Evolutionary conservation across 1,284 basidiomycete species (phyloP), one percentile per base, ranked within the genome.

Genomic region (Boletellus sp.): DNA sequence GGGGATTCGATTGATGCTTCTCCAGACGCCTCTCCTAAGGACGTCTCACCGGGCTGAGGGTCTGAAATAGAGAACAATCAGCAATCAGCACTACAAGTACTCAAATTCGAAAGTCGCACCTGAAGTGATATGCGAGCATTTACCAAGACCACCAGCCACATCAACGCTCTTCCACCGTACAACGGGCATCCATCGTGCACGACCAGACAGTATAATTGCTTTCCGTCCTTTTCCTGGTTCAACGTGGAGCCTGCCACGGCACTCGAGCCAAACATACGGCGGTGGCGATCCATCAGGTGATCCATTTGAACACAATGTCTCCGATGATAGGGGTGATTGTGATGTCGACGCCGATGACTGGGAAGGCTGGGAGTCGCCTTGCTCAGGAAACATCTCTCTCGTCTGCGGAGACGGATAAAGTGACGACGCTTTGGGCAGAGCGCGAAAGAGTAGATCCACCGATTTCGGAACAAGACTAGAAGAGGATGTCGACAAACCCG

Each of bases 161-260:
- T 71, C 67, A 35, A 90, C 65, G 35, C 70, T 69, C 7, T 73
- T 74, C 90, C 89, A 93, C 2, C 69, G 70, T 42, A 93, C 68
- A 11, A 64, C 69, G 15, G 83, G 81, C 74, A 93, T 84, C 57
- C 79, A 77, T 44, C 86, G 74, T 26, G 83, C 79, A 8, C 93
- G 76, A 1, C 87, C 93, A 52, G 82, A 84, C 19, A 95, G 76
- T 40, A 96, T 83, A 60, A 96, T 91, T 3, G 91, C 89, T 66
- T 96, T 95, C 40, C 91, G 75, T 0, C 91, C 91, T 65, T 94
- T 95, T 2, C 92, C 91, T 0, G 91, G 86, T 71, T 95, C 92
- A 51, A 90, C 80, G 62, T 94, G 88, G 36, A 96, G 73, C 38
- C 91, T 77, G 2, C 93, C 93, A n/a, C 86, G 77, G 50, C 83